Evolutionary conservation across 257 asterid genomes (phyloP), one percentile per base, ranked within the genome.

Genomic region (Penstemon barbatus): DNA sequence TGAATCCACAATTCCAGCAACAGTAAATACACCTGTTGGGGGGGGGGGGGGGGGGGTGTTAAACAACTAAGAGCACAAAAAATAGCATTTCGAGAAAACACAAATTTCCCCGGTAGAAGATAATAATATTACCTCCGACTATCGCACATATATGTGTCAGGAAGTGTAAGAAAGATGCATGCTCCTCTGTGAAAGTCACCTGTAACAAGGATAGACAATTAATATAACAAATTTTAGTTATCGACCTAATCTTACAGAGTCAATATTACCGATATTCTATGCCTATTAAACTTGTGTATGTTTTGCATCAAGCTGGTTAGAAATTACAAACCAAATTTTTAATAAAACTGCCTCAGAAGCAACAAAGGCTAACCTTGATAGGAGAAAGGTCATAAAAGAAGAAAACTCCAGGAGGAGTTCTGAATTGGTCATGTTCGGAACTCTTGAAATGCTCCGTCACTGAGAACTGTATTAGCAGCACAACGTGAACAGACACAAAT

Each of bases 321-420:
- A 40, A 37, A 10, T 12, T 5, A 49, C 18, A 42, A 50, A 36
- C 33, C 15, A 63, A 19, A 52, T 63, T 4, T 4, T 8, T 8
- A n/a, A 25, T 25, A 56, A 44, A 13, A 66, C 53, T 74, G 48
- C 4, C 40, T 37, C 51, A 64, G 66, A 65, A 57, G 71, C 65
- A 70, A 49, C 33, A 39, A 43, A 7, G 62, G 70, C 81, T 69
- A 51, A 89, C 99, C 97, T 87, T 87, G 69, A 94, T 94, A 51
- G 99, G 99, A 74, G 97, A 91, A 77, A 89, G 92, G 71, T 93
- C 99, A 72, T 91, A 94, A 70, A 77, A 87, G 89, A 94, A 91
- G 95, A 82, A 89, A 75, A 91, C 97, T 63, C 99, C 99, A 7
- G 97, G 96, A 71, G 76, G 82, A 45, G 95, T 65, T 68, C 85